Evolutionary conservation across 257 asterid species (phyloP), one percentile per base, ranked within the genome.

Genomic region (Solanum chiquidenum): DNA sequence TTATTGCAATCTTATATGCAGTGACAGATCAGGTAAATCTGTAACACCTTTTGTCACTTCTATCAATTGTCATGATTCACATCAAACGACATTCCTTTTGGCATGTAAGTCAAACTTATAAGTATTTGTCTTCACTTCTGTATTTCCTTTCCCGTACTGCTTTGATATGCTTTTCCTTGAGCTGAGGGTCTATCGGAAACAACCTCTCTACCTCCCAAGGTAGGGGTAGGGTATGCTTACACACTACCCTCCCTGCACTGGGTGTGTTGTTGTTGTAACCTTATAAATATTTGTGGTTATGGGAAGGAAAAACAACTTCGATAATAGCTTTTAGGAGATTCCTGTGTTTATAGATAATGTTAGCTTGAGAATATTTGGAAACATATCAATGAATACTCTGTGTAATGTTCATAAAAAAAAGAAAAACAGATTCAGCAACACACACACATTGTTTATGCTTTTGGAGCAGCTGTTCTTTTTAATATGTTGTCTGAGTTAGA

Each of bases 1-100:
- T 97, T 49, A 95, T 97, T 88, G 98, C 98, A 31, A 89, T 97
- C 89, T 93, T 97, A 87, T 95, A 95, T 90, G 98, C 98, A n/a
- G 98, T 97, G 83, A 96, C 98, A 20, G 99, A 97, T 88, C 98
- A 97, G 99, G 99, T 97, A 89, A 31, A 49, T 82, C 18, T 77
- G 84, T 42, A 6, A 46, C 29, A 31, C 71, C 31, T 49, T 31
- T 49, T 7, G 71, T 29, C 21, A 11, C 46, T 46, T 29, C 42
- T 29, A 80, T 46, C 13, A 27, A 3, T 49, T 80, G 66, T 46
- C 85, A 49, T 7, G 69, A 49, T 49, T 82, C 44, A 82, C 31
- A 82, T 31, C 66, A 16, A 80, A 49, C 5, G 12, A 33, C 86
- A 44, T 75, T 52, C 27, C 86, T 52, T 49, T 82, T 82, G 71